Base-by-base conservation (phyloP, 805 yeast genomes). In the Schizosaccharomyces japonicus region DNA sequence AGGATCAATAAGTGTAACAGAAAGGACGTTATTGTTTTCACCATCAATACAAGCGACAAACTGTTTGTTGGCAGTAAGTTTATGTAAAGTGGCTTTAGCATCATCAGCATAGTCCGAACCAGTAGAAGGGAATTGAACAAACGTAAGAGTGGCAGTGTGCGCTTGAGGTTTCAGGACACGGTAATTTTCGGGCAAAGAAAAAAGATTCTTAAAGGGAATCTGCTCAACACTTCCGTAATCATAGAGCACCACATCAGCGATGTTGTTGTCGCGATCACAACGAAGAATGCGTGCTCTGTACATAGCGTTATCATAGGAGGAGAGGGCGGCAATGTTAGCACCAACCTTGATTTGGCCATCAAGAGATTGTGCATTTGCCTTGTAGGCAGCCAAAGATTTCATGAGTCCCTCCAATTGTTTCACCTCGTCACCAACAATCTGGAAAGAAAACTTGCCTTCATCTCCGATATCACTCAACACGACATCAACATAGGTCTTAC, bases 401-500 rank as follows among this genome's bases (percentile, higher is more conserved):
- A 42, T 42, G 21, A 42, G 27, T 7, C 7, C 26, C 27, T 42
- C 46, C 5, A 42, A 29, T 13, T 42, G n/a, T 29, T 42, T 29
- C 4, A 42, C 26, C 8, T 27, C 19, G 32, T 29, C 17, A 17
- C 33, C 33, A 42, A 27, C 23, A 8, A 42, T 13, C 8, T 51
- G 48, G 17, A 47, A 48, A n/a, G 45, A 33, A 39, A 55, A 53
- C 29, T 55, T 36, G 11, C 64, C 64, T 27, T 53, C 56, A 4
- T 54, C 44, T 5, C 57, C 53, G 11, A 60, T 58, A 32, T 52
- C 49, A 13, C 65, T 54, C 29, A 64, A 51, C 26, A 55, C 53
- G 10, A 64, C 60, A 48, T 65, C 67, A 47, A 59, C 50, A 52
- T 63, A 66, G 42, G 55, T 55, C 25, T 50, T 52, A 15, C 49